Evolutionary conservation across 1,284 basidiomycete species (phyloP), one percentile per base, ranked within the genome.

Genomic region (Phlebopus sp.): DNA sequence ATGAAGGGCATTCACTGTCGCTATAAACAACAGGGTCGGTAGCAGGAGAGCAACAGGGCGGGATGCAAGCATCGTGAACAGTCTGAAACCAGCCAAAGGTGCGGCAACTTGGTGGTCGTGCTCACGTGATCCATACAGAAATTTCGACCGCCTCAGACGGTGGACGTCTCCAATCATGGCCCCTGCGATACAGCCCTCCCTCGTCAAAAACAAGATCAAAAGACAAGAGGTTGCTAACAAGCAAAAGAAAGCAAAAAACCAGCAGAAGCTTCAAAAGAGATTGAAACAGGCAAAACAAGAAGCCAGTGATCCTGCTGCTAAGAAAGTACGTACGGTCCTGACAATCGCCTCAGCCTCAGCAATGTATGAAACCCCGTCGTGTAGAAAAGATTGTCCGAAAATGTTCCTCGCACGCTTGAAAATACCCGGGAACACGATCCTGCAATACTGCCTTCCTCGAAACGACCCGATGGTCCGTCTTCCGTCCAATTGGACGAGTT

Each of bases 391-490:
- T 70, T 92, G 32, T 77, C 81, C 5, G 81, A 87, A 59, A 97
- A 97, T 73, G 76, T 95, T 17, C 92, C 96, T 0, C 79, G 82
- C 35, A 99, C 96, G 1, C 82, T 98, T 31, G 96, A 99, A 64
- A 98, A 97, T 67, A 90, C 86, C 44, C 84, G 95, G 52, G 85
- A 94, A 66, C 91, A 82, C 66, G 93, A 97, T 59, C 89, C 91
- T 3, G 91, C 90, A 32, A 86, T 87, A 60, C 73, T 91, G 44
- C 62, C 72, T 5, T 73, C 78, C 2, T 68, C 68, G n/a, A 69
- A 70, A 46, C 66, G 59, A 44, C 55, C 58, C 13, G 57, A 57
- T 11, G 52, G 43, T 11, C 52, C 69, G 14, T 68, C 71, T 3
- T 69, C 71, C 44, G 55, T 71, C 35, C 65, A 66, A 39, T 68